Base-by-base conservation (phyloP, 257 asterid species). In the Penstemon newberryi region DNA sequence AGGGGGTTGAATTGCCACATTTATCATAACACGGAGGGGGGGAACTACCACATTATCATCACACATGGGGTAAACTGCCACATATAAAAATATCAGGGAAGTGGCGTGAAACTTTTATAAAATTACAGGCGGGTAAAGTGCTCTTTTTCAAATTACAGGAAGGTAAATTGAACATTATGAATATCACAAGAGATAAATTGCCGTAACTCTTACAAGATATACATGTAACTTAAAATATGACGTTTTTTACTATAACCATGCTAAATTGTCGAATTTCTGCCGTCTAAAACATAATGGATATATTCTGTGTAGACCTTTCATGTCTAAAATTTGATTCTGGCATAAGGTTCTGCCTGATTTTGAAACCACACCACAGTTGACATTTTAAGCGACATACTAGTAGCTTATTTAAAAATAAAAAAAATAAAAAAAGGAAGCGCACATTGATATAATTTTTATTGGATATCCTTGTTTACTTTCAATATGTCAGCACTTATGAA, bases 191-290 rank as follows among this genome's bases (percentile, higher is more conserved):
- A 2, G 2, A 25, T 25, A 25, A 25, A 25, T 25, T 25, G 33
- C 2, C 33, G 1, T 25, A 25, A 25, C 33, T 25, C 33, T 25
- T 25, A 25, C 2, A 25, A 25, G 44, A 63, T 45, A 45, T 3
- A 25, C 4, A 18, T 40, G 62, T 69, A 62, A 62, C 61, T 25
- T 47, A 46, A 41, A 1, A 51, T 5, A 40, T 74, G 65, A 54
- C 58, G 70, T 15, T 55, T 52, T 7, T 10, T 44, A n/a, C 49
- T 54, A 68, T 36, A 13, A 45, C 25, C 9, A 46, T 66, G 33
- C 62, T 37, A 36, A 44, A 60, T 4, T n/a, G 52, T 72, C 52
- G 81, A 72, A 73, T 65, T 69, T 64, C 11, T 8, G 74, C 72
- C 77, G 46, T 37, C 76, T 70, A 54, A 66, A 47, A 18, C 15